Percentiles rank a stretch among this genome's conserved stretches.
These are phyloP conservation scores for Coemansia sp. DNA, from an alignment of 192 early-diverging fungal species.

Conservation along the genomic window DNA sequence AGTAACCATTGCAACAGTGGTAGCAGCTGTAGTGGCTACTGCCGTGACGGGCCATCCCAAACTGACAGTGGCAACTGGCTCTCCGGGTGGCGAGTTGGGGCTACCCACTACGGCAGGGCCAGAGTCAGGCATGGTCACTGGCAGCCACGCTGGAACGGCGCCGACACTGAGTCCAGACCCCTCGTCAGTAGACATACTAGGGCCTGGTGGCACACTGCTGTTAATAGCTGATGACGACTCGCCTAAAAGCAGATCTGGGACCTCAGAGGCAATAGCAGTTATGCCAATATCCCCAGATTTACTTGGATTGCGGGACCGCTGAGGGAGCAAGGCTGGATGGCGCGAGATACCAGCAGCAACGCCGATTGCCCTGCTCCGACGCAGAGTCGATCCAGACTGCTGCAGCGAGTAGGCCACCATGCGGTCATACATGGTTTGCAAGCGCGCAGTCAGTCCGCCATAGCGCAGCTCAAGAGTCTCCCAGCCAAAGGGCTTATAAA, in stretches of 20 bases:
- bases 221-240: neutral
- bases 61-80: constrained; percentile 18
- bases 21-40: constrained; percentile 13
- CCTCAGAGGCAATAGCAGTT: neutral
- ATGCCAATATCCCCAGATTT: constrained; percentile 8
- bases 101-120: neutral
- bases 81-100: neutral
- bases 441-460: constrained; percentile 68
- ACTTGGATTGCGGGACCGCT: constrained; percentile 29
- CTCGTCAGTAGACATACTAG: constrained; percentile 38
- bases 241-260: neutral
- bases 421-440: constrained; percentile 71
- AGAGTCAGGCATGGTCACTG: constrained; percentile 14
- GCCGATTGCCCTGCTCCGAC: constrained; percentile 51
- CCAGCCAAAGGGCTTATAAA: constrained; percentile 86
- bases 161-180: constrained; percentile 40
- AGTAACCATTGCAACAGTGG: constrained; percentile 5
- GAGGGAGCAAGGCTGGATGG: constrained; percentile 37
- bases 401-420: constrained; percentile 61
- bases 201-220: constrained; percentile 27
- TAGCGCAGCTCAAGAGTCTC: constrained; percentile 84
- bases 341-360: constrained; percentile 49
- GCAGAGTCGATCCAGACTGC: constrained; percentile 22
- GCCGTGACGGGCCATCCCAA: constrained; percentile 44
- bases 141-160: constrained; percentile 40